Evolutionary conservation across 495 filamentous ascomycete genomes (phyloP), one percentile per base, ranked within the genome.

Genomic region (Trypethelium eluteriae): DNA sequence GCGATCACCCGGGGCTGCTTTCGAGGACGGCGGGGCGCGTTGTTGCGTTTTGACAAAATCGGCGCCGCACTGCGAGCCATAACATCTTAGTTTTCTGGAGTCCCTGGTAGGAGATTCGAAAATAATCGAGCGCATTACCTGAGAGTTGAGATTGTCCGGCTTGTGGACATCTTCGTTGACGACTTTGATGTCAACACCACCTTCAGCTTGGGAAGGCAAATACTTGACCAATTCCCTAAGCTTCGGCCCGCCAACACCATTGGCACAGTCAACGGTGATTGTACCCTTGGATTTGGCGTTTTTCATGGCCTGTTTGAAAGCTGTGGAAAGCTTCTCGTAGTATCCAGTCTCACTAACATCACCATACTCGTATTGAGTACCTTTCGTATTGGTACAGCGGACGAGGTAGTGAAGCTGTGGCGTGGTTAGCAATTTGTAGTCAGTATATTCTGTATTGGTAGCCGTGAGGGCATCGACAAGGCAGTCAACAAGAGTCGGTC

Each of bases 41-140:
- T 98, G 95, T 76, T 91, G 90, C 12, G 94, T 98, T 77, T 98
- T 98, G 68, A 98, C 95, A 67, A 87, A 97, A 74, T 98, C 94
- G 75, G 94, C 94, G 77, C 94, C 94, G 72, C 91, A 96, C 90
- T 95, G 66, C 16, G 16, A 39, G 32, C n/a, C 62, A 34, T 41
- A 39, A 63, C 2, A 11, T 10, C 14, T 63, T n/a, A 63, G 53
- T 36, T 36, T 10, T 1, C 14, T 35, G 7, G 41, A 41, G 32
- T 63, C 25, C 41, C n/a, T 50, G 1, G 63, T 25, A 34, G 4
- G 39, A 3, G 0, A 35, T 3, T 18, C 18, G 32, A 59, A 10
- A 35, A 59, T 35, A 10, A 35, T 35, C 7, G 25, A 7, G 53
- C 11, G 18, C 32, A 53, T 35, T 83, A 93, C 91, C 73, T 96